These are phyloP conservation scores for Zizania palustris DNA, from an alignment of 202 grass and related monocot species.

Conservation along the genomic window DNA sequence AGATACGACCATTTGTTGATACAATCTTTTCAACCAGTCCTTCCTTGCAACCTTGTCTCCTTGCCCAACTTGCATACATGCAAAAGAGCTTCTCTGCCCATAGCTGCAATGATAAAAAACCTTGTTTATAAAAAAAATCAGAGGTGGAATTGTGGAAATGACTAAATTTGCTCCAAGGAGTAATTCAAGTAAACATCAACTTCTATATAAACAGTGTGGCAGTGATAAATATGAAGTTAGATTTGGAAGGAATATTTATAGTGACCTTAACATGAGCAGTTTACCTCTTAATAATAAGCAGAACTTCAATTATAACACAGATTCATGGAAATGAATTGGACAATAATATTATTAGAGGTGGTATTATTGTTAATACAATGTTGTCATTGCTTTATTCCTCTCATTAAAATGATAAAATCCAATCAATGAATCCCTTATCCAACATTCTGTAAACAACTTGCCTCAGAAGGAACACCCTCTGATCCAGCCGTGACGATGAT, in stretches of 20 bases:
- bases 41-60: constrained; percentile 70
- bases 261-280: background rate
- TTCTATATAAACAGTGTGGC: constrained; percentile 6
- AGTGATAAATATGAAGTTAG: background rate
- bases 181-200: background rate
- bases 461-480: constrained; percentile 70
- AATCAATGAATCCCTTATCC: background rate
- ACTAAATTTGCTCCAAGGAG: background rate
- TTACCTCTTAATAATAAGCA: constrained; percentile 10
- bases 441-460: constrained; percentile 37
- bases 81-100: constrained; percentile 77
- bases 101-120: constrained; percentile 44
- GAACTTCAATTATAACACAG: background rate
- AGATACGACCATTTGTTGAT: constrained; percentile 51
- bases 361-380: constrained; percentile 2
- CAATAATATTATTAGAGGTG: background rate
- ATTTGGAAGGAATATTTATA: background rate
- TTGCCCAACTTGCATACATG: constrained; percentile 86
- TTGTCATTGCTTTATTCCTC: background rate
- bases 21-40: constrained; percentile 61
- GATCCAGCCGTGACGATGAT: constrained; percentile 73
- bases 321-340: background rate
- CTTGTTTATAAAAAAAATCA: background rate
- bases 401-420: constrained; percentile 3
- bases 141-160: background rate